Evolutionary conservation across 768 basidiomycete genomes (phyloP), one percentile per base, ranked within the genome.

Genomic region (Postia placenta): DNA sequence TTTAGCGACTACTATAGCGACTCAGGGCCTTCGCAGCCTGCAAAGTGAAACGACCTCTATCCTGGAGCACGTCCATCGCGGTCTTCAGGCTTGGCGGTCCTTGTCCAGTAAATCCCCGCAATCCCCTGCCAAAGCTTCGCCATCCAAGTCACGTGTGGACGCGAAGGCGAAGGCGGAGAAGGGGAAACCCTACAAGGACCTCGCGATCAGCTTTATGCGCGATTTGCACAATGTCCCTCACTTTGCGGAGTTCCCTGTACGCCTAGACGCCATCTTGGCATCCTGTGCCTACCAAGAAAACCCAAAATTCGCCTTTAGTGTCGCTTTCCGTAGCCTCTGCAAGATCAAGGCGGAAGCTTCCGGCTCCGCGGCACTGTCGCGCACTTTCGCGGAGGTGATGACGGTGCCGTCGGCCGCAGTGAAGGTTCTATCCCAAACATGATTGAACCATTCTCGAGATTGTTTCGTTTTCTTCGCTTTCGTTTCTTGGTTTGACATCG

Each of bases 281-380:
- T 83, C 84, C 0, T 79, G 69, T 35, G 83, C 85, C 0, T 78
- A 77, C 47, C 27, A 4, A 0, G 45, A 55, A n/a, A 53, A 53
- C 1, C 25, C 53, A 6, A 47, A 7, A 0, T 83, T 85, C 47
- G 81, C 65, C 0, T 82, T 82, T 56, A 53, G 55, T 0, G 72
- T 85, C 26, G 82, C 83, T 0, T 84, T 79, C 53, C 56, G 53
- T 14, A 67, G 69, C 1, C 55, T 85, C 1, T 81, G 80, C 53
- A 43, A 38, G 4, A 77, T 86, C 66, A 85, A 86, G 60, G 80
- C 80, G 0, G 57, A 59, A 3, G 66, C 72, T 4, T 27, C 38
- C n/a, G 45, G 46, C 4, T 38, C 54, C 0, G 47, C 48, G 17
- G 52, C 52, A n/a, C 25, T 52, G n/a, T 47, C 53, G 3, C 46